Conservation (phyloP, 2,329 filamentous ascomycete genomes). For the Dactylellina parvicollis region DNA sequence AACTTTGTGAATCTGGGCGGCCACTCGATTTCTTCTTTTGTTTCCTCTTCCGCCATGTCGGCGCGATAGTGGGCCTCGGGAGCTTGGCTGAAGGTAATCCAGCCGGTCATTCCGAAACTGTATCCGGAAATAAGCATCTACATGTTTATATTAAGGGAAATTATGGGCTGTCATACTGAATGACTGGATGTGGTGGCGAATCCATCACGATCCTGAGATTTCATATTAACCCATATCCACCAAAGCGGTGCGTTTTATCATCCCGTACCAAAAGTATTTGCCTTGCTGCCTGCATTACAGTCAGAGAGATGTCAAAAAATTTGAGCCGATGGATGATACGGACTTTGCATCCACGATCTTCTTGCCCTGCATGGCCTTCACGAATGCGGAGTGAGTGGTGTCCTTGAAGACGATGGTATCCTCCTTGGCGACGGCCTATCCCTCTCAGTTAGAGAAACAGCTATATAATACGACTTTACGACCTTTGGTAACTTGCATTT, state of each 20-base stretch:
- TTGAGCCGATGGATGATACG: background rate
- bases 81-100: conserved; percentile 86
- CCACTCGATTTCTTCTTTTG: conserved; percentile 67
- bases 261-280: conserved; percentile 86
- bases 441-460: background rate
- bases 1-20: conserved; percentile 94
- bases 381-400: conserved; percentile 78
- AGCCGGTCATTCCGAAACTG: conserved; percentile 67
- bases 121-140: conserved; percentile 18
- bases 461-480: too few relatives aligned
- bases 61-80: conserved; percentile 83
- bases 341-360: conserved; percentile 67
- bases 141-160: conserved; percentile 61
- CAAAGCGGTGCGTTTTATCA: conserved; percentile 46
- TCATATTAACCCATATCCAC: conserved; percentile 59
- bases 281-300: conserved; percentile 75
- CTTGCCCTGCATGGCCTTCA: conserved; percentile 77
- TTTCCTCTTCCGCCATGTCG: conserved; percentile 60
- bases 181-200: conserved; percentile 81
- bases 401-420: conserved; percentile 91
- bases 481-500: conserved; percentile 63
- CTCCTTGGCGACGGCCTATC: conserved; percentile 70
- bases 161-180: conserved; percentile 76
- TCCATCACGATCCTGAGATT: conserved; percentile 74
- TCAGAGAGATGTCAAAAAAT: conserved; percentile 57